Percentiles rank a stretch among this genome's conserved stretches.
phyloP scores from a whole-genome alignment of 2,329 filamentous ascomycete genomes.

The Helminthosporium solani region DNA sequence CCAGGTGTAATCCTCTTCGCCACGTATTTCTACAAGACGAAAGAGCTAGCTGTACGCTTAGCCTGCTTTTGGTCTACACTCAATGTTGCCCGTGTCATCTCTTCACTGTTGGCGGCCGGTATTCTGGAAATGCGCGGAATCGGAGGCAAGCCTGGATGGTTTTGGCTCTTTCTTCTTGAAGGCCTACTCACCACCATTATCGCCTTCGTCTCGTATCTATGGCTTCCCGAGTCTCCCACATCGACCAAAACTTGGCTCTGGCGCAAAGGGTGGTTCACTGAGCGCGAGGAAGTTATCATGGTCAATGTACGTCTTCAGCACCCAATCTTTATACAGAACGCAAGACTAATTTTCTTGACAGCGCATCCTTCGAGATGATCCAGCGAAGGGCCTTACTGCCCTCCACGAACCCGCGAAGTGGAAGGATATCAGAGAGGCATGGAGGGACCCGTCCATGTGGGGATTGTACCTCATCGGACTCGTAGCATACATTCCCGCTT shows the following conservation, averaged over 20 bases:
- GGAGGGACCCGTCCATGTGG: constrained; percentile 58
- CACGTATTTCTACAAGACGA: constrained; percentile 72
- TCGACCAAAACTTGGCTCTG: constrained; percentile 28
- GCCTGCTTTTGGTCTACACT: constrained; percentile 70
- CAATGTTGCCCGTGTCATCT: constrained; percentile 54
- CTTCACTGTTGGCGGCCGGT: constrained; percentile 57
- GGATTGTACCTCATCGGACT: constrained; percentile 55
- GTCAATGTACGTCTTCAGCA: constrained; percentile 49
- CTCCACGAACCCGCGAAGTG: constrained; percentile 55
- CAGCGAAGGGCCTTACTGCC: constrained; percentile 58
- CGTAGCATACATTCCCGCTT: constrained; percentile 36
- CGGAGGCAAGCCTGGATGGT: constrained; percentile 54
- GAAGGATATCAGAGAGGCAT: constrained; percentile 51
- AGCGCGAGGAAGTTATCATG: constrained; percentile 68
- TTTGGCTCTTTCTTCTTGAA: constrained; percentile 55
- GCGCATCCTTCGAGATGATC: constrained; percentile 57
- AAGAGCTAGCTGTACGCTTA: constrained; percentile 66
- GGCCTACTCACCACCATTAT: constrained; percentile 33
- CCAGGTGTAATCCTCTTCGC: constrained; percentile 66
- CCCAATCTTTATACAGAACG: background rate
- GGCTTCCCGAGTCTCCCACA: constrained; percentile 55
- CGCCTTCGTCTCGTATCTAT: constrained; percentile 30
- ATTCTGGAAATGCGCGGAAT: constrained; percentile 54
- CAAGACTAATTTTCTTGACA: constrained; percentile 1
- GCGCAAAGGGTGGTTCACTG: constrained; percentile 64